Percentiles rank a stretch among this genome's conserved stretches.
These are phyloP conservation scores for Periglandula ipomoeae DNA, from an alignment of 2,329 filamentous ascomycete species.

Conservation along the genomic window DNA sequence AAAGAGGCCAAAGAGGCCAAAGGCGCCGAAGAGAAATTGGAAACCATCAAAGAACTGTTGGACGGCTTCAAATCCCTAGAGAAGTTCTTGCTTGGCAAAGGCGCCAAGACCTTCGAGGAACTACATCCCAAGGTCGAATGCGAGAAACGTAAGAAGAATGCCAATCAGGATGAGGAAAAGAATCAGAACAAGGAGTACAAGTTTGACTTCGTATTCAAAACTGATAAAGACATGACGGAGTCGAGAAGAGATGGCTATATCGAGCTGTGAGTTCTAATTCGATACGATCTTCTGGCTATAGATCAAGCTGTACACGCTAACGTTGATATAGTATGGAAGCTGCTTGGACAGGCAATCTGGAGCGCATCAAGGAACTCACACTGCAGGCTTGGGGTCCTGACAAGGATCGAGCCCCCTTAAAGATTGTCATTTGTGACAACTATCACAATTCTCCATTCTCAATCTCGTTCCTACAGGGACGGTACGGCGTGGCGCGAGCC, in stretches of 20 bases:
- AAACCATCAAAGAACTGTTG: conserved; percentile 42
- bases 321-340: conserved; percentile 54
- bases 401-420: conserved; percentile 48
- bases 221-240: conserved; percentile 46
- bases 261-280: conserved; percentile 40
- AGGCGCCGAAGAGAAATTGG: conserved; percentile 40
- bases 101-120: conserved; percentile 58
- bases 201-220: conserved; percentile 41
- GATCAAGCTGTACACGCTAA: not conserved
- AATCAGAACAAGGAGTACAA: conserved; percentile 31
- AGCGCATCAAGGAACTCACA: conserved; percentile 56
- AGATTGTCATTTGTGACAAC: conserved; percentile 50
- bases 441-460: conserved; percentile 51
- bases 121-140: conserved; percentile 46
- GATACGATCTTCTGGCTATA: not conserved
- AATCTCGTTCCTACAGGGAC: conserved; percentile 57
- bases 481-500: conserved; percentile 51
- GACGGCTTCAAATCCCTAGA: conserved; percentile 47
- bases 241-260: conserved; percentile 50
- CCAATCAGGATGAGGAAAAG: conserved; percentile 1
- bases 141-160: conserved; percentile 6
- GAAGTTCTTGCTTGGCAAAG: conserved; percentile 41
- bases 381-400: conserved; percentile 48
- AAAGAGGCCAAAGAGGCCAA: conserved; percentile 6
- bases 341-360: conserved; percentile 60